These are phyloP conservation scores for Hirschioporus abietinus DNA, from an alignment of 768 basidiomycete species.

Conservation along the genomic window DNA sequence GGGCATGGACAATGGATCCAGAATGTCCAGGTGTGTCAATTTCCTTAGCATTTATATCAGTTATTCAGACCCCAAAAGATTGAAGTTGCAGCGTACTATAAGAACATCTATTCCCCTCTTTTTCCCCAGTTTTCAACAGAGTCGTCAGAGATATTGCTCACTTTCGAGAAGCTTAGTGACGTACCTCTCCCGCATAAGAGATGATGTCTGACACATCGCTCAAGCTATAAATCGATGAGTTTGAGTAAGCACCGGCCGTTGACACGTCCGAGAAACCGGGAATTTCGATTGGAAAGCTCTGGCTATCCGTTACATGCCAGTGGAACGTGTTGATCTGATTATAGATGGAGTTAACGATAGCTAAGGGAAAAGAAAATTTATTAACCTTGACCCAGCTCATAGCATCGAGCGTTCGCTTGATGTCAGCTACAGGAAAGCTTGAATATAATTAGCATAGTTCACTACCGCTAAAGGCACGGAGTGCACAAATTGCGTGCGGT, in stretches of 20 bases:
- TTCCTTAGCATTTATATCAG: constrained; percentile 37
- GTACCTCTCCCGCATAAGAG: constrained; percentile 62
- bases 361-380: neutral
- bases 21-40: constrained; percentile 86
- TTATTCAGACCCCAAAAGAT: neutral
- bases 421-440: constrained; percentile 34
- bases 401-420: constrained; percentile 42
- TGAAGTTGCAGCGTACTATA: constrained; percentile 27
- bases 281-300: constrained; percentile 72
- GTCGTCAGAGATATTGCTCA: constrained; percentile 4
- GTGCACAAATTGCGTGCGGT: constrained; percentile 67
- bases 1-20: constrained; percentile 50
- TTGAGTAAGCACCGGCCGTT: constrained; percentile 61
- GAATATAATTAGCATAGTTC: neutral
- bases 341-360: neutral
- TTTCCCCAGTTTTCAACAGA: constrained; percentile 18
- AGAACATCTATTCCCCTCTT: constrained; percentile 71
- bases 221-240: constrained; percentile 44
- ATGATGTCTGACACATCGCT: constrained; percentile 56
- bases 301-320: constrained; percentile 82
- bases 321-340: constrained; percentile 67
- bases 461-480: neutral
- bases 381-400: constrained; percentile 48
- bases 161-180: constrained; percentile 20
- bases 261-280: constrained; percentile 57